Evolutionary conservation across 2,329 filamentous ascomycete species (phyloP).

Genomic region (Aspergillus sp.): DNA sequence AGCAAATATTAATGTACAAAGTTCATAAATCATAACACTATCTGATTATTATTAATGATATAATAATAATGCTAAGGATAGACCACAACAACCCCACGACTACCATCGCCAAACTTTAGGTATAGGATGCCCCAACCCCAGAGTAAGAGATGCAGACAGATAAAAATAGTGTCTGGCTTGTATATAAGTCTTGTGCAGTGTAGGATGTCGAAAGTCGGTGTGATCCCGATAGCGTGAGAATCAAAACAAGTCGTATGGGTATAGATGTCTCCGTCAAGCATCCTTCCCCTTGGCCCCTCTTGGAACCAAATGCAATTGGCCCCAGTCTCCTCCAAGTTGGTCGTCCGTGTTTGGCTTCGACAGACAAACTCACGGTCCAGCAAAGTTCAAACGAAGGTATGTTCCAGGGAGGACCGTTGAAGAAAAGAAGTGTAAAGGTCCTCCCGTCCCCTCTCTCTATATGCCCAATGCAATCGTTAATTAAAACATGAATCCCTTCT

Average conservation of each 20-base stretch:
- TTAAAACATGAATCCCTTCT: constrained; percentile 22
- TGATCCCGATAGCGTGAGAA: constrained; percentile 1
- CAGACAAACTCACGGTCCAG: neutral
- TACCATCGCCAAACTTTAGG: neutral
- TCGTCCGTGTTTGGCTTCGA: neutral
- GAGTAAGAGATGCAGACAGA: too few relatives aligned
- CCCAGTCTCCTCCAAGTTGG: neutral
- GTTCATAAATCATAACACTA: constrained; percentile 19
- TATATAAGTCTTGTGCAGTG: neutral
- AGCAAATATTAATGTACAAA: constrained; percentile 10
- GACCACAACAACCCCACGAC: neutral
- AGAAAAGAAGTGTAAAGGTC: constrained; percentile 1
- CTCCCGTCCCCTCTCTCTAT: constrained; percentile 19
- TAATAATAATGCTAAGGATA: constrained; percentile 8
- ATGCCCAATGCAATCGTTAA: constrained; percentile 30
- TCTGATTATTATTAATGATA: constrained; percentile 17
- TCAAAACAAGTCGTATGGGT: neutral
- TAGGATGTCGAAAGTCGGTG: neutral
- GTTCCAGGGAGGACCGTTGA: constrained; percentile 1
- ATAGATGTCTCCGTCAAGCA: constrained; percentile 4
- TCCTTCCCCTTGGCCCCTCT: neutral
- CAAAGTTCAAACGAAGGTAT: constrained; percentile 2
- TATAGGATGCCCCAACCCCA: too few relatives aligned
- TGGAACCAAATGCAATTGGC: too few relatives aligned
- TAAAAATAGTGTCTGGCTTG: neutral